A percentile compares a stretch with the other conserved stretches of the same genome.
These are phyloP conservation scores for Eimeria sp. DNA, from an alignment of 169 alveolate species.

Conservation along the genomic window DNA sequence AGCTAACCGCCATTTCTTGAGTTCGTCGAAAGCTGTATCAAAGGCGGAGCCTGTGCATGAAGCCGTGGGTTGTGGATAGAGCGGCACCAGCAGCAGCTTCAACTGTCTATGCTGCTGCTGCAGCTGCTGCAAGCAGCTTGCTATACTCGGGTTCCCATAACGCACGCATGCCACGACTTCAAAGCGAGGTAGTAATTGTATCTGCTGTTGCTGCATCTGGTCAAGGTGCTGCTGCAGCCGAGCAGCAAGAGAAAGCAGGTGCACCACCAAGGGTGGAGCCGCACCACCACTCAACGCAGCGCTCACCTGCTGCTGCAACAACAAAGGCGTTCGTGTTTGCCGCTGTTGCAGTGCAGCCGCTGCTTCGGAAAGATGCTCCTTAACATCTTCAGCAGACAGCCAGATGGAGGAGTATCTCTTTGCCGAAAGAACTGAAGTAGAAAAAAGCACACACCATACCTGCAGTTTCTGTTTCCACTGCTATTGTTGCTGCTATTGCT, in stretches of 20 bases:
- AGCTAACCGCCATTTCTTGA: slow-evolving; percentile 85
- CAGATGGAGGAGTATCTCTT: slow-evolving; percentile 26
- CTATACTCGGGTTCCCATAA: slow-evolving; percentile 85
- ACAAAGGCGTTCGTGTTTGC: background rate
- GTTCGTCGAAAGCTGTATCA: slow-evolving; percentile 83
- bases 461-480: background rate
- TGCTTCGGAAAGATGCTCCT: slow-evolving; percentile 7
- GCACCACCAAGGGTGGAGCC: slow-evolving; percentile 25
- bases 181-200: background rate
- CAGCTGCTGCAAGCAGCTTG: slow-evolving; percentile 77
- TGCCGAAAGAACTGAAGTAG: slow-evolving; percentile 29
- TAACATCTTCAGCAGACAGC: slow-evolving; percentile 28
- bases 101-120: slow-evolving; percentile 77
- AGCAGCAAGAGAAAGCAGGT: slow-evolving; percentile 25
- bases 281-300: background rate
- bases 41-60: slow-evolving; percentile 85
- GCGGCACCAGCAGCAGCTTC: slow-evolving; percentile 86
- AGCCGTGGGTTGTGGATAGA: slow-evolving; percentile 88
- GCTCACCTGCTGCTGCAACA: background rate
- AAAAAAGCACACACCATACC: background rate
- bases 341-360: slow-evolving; percentile 49
- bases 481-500: background rate
- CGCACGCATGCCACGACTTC: slow-evolving; percentile 80
- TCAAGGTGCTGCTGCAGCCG: slow-evolving; percentile 27
- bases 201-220: slow-evolving; percentile 46